Conservation (phyloP, 306 rosid species). For the Gillenia trifoliata region DNA sequence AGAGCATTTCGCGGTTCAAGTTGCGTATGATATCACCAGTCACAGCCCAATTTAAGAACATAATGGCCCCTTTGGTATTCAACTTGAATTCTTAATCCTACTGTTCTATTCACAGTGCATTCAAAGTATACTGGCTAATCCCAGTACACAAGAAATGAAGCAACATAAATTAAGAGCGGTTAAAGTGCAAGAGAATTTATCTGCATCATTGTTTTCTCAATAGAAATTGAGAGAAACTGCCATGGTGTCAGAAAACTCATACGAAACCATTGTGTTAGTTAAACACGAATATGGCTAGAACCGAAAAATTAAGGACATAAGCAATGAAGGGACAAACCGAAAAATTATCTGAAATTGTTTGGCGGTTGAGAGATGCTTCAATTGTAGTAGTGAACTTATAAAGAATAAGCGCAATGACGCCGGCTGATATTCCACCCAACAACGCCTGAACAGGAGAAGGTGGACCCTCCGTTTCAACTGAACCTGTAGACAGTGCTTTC, state of each 20-base stretch:
- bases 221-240: background rate
- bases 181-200: background rate
- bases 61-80: too few relatives aligned
- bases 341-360: slow-evolving; percentile 70
- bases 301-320: background rate
- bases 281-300: background rate
- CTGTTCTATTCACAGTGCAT: background rate
- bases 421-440: slow-evolving; percentile 82
- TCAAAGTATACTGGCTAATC: background rate
- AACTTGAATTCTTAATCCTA: background rate
- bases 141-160: background rate
- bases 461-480: slow-evolving; percentile 47
- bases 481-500: slow-evolving; percentile 57
- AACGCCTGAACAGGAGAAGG: slow-evolving; percentile 81
- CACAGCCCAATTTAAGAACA: background rate
- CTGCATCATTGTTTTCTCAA: background rate
- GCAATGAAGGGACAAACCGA: slow-evolving; percentile 49
- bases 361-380: slow-evolving; percentile 76
- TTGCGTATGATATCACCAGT: background rate
- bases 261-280: background rate
- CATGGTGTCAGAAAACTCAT: background rate
- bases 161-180: background rate
- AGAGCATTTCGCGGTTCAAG: background rate
- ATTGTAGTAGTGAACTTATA: slow-evolving; percentile 79
- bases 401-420: slow-evolving; percentile 69